Conservation (phyloP, 2,329 filamentous ascomycete species). For the Diaporthe amygdali region DNA sequence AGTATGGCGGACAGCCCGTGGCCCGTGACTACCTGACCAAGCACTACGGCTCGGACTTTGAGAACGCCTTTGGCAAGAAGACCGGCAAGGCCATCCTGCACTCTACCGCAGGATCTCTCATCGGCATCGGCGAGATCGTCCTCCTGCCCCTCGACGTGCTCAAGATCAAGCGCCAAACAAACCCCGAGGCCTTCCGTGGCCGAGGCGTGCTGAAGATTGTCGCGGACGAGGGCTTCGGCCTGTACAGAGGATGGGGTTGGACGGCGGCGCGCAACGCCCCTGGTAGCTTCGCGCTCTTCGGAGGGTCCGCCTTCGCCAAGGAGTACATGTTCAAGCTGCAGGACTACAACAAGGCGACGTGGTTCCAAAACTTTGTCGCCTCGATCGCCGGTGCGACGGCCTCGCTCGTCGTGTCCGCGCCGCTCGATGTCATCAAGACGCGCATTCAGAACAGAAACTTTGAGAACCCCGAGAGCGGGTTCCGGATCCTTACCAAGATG, state of each 20-base stretch:
- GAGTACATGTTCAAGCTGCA: constrained; percentile 88
- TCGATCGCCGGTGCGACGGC: constrained; percentile 94
- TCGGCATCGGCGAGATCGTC: constrained; percentile 97
- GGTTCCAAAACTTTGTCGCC: constrained; percentile 96
- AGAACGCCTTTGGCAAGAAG: constrained; percentile 90
- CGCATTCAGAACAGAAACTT: constrained; percentile 99
- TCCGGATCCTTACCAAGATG: constrained; percentile 93
- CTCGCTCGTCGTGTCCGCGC: constrained; percentile 94
- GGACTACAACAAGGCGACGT: constrained; percentile 95
- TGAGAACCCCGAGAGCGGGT: constrained; percentile 93
- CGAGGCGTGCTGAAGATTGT: constrained; percentile 90
- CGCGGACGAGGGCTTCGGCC: constrained; percentile 89
- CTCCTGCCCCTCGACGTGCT: constrained; percentile 94
- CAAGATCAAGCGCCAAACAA: constrained; percentile 99
- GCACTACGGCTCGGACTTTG: constrained; percentile 84
- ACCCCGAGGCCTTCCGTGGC: constrained; percentile 96
- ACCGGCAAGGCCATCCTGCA: constrained; percentile 98
- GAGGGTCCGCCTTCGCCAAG: constrained; percentile 96
- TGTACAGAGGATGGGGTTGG: constrained; percentile 98
- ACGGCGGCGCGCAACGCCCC: constrained; percentile 96
- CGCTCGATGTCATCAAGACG: constrained; percentile 97
- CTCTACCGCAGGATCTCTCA: constrained; percentile 91
- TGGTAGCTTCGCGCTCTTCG: constrained; percentile 96
- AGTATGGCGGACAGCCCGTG: constrained; percentile 97
- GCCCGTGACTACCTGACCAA: constrained; percentile 85